These are phyloP conservation scores for Drechmeria coniospora DNA, from an alignment of 2,329 filamentous ascomycete genomes.

Conservation along the genomic window DNA sequence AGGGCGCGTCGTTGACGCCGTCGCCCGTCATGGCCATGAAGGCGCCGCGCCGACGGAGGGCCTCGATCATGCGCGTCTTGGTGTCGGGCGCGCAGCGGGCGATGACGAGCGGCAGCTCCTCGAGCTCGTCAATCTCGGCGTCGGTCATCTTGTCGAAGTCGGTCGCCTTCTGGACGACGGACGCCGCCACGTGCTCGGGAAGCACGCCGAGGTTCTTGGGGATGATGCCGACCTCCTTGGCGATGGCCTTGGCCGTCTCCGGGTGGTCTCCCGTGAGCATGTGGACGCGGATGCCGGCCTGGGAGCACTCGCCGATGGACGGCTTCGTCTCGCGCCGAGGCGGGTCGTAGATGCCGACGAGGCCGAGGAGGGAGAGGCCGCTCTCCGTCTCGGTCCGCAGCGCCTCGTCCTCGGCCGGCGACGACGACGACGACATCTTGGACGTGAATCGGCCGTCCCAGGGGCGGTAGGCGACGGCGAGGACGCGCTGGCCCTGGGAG, in stretches of 20 bases:
- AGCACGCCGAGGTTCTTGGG: constrained; percentile 44
- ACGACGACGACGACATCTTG: constrained; percentile 16
- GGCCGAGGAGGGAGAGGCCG: constrained; percentile 58
- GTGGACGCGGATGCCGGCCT: constrained; percentile 63
- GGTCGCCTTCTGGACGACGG: constrained; percentile 59
- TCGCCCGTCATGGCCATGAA: constrained; percentile 84
- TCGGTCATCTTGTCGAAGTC: constrained; percentile 68
- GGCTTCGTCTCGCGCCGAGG: constrained; percentile 66
- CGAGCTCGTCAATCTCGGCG: constrained; percentile 58
- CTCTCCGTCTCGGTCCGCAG: constrained; percentile 49
- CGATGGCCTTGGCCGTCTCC: constrained; percentile 64
- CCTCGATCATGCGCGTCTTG: constrained; percentile 84
- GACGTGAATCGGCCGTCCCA: constrained; percentile 32
- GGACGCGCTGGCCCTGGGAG: constrained; percentile 54
- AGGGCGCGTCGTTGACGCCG: constrained; percentile 76
- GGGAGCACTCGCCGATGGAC: constrained; percentile 54
- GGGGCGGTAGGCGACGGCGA: constrained; percentile 53
- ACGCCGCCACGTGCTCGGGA: constrained; percentile 45
- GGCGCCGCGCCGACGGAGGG: constrained; percentile 58
- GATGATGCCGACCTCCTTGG: constrained; percentile 64
- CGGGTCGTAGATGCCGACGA: constrained; percentile 76
- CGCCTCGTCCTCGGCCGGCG: constrained; percentile 24
- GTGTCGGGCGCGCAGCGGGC: constrained; percentile 74
- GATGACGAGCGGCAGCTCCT: constrained; percentile 64
- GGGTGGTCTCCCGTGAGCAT: constrained; percentile 79